Conservation (phyloP, 2,329 filamentous ascomycete genomes). For the Aspergillus novoparasiticus region DNA sequence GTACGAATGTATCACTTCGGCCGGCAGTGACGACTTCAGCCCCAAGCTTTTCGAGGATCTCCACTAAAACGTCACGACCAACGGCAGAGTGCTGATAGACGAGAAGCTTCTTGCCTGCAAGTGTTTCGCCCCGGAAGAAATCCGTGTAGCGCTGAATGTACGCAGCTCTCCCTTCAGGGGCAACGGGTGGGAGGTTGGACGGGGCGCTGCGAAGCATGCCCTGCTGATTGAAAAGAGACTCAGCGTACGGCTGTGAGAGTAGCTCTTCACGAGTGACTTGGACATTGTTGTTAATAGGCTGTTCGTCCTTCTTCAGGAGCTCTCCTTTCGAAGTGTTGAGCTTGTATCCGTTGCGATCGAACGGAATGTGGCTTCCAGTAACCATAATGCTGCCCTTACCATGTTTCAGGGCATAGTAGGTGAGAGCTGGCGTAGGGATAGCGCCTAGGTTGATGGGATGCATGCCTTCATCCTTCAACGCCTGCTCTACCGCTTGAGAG, state of each 20-base stretch:
- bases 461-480: conserved; percentile 33
- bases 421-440: conserved; percentile 36
- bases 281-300: conserved; percentile 34
- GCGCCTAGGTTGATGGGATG: conserved; percentile 33
- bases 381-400: conserved; percentile 40
- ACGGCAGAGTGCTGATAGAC: conserved; percentile 40
- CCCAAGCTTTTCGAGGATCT: conserved; percentile 33
- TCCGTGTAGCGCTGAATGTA: conserved; percentile 35
- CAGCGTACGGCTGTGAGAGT: conserved; percentile 26
- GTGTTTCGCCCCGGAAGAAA: conserved; percentile 33
- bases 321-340: conserved; percentile 37
- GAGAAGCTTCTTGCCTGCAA: conserved; percentile 31
- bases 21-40: conserved; percentile 33
- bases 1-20: conserved; percentile 37
- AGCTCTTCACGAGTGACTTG: conserved; percentile 27
- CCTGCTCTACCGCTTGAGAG: conserved; percentile 33
- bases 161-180: conserved; percentile 23
- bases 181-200: conserved; percentile 17
- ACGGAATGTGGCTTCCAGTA: conserved; percentile 39
- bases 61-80: conserved; percentile 35
- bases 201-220: conserved; percentile 28
- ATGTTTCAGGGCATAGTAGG: conserved; percentile 30
- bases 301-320: conserved; percentile 36
- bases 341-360: conserved; percentile 40
- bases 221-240: conserved; percentile 32